These are phyloP conservation scores for Claviceps sorghi DNA, from an alignment of 2,329 filamentous ascomycete genomes.

Conservation along the genomic window DNA sequence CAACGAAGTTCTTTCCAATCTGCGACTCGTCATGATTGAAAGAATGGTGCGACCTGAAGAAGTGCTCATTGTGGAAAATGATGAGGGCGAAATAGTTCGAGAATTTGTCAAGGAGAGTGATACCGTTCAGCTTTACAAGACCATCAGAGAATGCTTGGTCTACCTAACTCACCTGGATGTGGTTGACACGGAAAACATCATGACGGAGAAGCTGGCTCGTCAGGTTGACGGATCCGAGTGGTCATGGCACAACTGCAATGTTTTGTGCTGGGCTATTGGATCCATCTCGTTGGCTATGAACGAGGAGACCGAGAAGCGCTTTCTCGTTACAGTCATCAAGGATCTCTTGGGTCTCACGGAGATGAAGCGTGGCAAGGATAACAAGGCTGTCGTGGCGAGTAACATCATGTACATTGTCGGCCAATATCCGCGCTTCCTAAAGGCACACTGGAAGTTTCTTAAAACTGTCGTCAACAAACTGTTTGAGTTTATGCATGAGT, in stretches of 20 bases:
- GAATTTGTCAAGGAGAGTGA: conserved; percentile 99
- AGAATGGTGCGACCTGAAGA: conserved; percentile 99
- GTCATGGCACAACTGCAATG: conserved; percentile 99
- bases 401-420: conserved; percentile 99
- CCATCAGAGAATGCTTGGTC: conserved; percentile 88
- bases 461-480: conserved; percentile 99
- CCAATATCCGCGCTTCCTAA: conserved; percentile 94
- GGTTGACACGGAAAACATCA: conserved; percentile 93
- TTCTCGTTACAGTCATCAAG: conserved; percentile 97
- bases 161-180: conserved; percentile 97
- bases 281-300: conserved; percentile 99
- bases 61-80: conserved; percentile 97
- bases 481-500: conserved; percentile 99
- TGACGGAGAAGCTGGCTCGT: conserved; percentile 93
- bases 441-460: conserved; percentile 98
- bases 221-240: conserved; percentile 93
- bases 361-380: conserved; percentile 99
- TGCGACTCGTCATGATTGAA: conserved; percentile 97
- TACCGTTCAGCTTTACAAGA: conserved; percentile 98
- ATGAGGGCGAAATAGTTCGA: conserved; percentile 95
- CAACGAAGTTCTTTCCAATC: conserved; percentile 79
- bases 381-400: conserved; percentile 96
- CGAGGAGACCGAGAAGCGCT: conserved; percentile 96
- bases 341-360: conserved; percentile 91
- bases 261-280: conserved; percentile 96